Conservation (phyloP, 2,329 filamentous ascomycete genomes). For the Pseudogymnoascus sp. region DNA sequence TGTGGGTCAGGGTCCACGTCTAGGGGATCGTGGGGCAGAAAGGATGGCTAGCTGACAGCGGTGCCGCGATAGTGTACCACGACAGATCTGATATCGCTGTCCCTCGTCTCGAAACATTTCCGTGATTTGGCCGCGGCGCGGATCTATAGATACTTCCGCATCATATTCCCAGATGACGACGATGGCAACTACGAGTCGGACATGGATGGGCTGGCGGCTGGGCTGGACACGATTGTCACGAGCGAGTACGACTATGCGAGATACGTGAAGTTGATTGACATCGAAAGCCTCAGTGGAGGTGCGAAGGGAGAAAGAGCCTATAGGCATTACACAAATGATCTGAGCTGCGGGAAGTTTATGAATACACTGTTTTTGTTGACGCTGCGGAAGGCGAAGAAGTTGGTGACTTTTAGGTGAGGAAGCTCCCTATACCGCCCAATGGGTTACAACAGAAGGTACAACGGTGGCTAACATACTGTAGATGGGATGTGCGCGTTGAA, state of each 20-base stretch:
- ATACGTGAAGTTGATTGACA: constrained; percentile 45
- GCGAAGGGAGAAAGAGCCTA: constrained; percentile 46
- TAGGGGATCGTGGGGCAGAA: constrained; percentile 1
- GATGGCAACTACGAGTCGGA: constrained; percentile 42
- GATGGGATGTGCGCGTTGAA: constrained; percentile 58
- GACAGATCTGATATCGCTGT: constrained; percentile 46
- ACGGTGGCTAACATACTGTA: constrained; percentile 21
- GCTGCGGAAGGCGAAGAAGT: constrained; percentile 43
- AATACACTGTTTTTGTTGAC: constrained; percentile 51
- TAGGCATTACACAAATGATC: constrained; percentile 44
- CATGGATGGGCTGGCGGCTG: constrained; percentile 49
- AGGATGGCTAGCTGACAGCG: background rate
- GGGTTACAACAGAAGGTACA: background rate
- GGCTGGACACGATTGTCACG: constrained; percentile 52
- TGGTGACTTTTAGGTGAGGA: constrained; percentile 49
- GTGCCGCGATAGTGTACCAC: constrained; percentile 37
- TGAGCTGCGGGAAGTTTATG: constrained; percentile 54
- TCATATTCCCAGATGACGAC: constrained; percentile 53
- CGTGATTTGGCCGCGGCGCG: constrained; percentile 48
- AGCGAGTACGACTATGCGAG: constrained; percentile 56
- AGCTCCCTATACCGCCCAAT: background rate
- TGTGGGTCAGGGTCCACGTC: constrained; percentile 1
- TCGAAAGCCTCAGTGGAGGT: constrained; percentile 47
- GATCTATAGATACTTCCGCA: constrained; percentile 52
- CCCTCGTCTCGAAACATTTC: constrained; percentile 50